Conservation (phyloP, 2,329 filamentous ascomycete species). For the Xylaria sp. region DNA sequence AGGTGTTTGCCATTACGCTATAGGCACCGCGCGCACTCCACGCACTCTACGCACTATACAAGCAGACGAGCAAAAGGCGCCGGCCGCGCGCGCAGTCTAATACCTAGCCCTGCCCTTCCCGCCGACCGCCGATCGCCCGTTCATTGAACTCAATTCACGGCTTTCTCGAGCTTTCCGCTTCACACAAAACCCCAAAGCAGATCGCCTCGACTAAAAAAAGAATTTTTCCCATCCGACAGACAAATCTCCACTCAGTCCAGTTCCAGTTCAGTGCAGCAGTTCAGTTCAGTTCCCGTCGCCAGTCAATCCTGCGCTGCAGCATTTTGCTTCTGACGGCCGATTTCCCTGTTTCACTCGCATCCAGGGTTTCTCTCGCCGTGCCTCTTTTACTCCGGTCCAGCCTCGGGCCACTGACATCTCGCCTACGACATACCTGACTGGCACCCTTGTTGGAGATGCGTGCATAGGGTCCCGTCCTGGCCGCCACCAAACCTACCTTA, state of each 20-base stretch:
- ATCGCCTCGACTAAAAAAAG: conserved; percentile 28
- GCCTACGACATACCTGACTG: background rate
- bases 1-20: conserved; percentile 21
- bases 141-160: conserved; percentile 29
- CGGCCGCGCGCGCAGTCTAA: background rate
- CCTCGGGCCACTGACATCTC: conserved; percentile 16
- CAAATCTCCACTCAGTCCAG: conserved; percentile 31
- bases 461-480: conserved; percentile 24
- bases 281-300: too few species aligned
- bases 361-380: conserved; percentile 8
- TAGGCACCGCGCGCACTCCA: too few species aligned
- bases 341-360: conserved; percentile 18
- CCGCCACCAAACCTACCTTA: background rate
- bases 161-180: conserved; percentile 16
- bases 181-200: conserved; percentile 14
- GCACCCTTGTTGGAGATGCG: conserved; percentile 23
- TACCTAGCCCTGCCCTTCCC: conserved; percentile 11
- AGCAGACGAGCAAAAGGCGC: background rate
- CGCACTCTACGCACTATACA: background rate
- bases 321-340: background rate
- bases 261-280: too few species aligned
- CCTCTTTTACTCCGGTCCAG: conserved; percentile 20
- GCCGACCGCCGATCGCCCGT: conserved; percentile 25
- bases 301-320: conserved; percentile 1
- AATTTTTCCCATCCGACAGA: conserved; percentile 20